Conservation (phyloP, 1,284 basidiomycete genomes). For the Pyrrhoderma lamaoense region DNA sequence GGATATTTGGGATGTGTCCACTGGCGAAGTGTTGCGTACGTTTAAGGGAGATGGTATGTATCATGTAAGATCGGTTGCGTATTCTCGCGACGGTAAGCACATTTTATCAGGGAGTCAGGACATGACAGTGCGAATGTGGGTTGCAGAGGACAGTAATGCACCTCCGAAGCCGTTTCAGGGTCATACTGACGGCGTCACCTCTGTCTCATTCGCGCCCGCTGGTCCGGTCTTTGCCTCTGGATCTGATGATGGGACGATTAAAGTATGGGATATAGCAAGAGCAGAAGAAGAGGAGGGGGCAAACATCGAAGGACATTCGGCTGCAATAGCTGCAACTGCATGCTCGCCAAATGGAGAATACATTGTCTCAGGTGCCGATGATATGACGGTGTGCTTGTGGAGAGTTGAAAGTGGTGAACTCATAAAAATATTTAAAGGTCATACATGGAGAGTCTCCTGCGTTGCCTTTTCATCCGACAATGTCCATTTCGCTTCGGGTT, state of each 20-base stretch:
- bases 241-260: background rate
- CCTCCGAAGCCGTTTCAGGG: too few species aligned
- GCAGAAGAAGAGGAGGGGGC: too few species aligned
- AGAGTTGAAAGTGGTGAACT: background rate
- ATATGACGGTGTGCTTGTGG: slow-evolving; percentile 10
- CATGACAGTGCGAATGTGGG: background rate
- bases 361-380: background rate
- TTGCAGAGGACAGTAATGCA: too few species aligned
- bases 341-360: slow-evolving; percentile 9
- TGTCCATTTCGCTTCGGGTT: background rate
- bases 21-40: background rate
- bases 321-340: too few species aligned
- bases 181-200: too few species aligned
- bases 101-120: too few species aligned
- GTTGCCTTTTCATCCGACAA: background rate
- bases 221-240: slow-evolving; percentile 70
- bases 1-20: background rate
- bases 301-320: too few species aligned
- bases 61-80: too few species aligned
- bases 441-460: background rate
- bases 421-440: background rate
- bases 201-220: too few species aligned
- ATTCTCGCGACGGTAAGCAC: too few species aligned
- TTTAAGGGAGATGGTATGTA: background rate
- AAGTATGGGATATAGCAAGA: background rate